phyloP scores from a whole-genome alignment of 805 yeast species.

The Yamadazyma endophytica region DNA sequence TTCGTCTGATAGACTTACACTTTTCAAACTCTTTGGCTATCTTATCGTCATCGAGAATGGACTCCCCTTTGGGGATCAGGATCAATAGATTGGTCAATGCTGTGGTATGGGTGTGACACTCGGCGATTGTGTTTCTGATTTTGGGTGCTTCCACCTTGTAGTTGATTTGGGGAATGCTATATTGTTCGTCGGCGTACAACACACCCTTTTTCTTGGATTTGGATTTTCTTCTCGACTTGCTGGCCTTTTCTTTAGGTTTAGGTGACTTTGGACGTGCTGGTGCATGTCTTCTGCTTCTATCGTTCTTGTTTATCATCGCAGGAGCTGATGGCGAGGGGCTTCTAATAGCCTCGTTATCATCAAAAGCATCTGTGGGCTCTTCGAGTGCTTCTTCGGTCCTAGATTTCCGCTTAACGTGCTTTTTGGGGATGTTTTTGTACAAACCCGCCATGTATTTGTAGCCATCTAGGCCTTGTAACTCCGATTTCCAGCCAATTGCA shows the following conservation, averaged over 20 bases:
- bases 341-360: slow-evolving; percentile 6
- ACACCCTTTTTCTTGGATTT: slow-evolving; percentile 12
- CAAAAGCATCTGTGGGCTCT: slow-evolving; percentile 7
- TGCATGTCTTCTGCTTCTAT: slow-evolving; percentile 10
- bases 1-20: slow-evolving; percentile 72
- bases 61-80: slow-evolving; percentile 40
- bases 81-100: slow-evolving; percentile 52
- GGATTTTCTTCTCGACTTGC: slow-evolving; percentile 10
- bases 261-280: slow-evolving; percentile 23
- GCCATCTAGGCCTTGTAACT: slow-evolving; percentile 46
- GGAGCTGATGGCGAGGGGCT: slow-evolving; percentile 13
- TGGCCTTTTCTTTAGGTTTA: slow-evolving; percentile 17
- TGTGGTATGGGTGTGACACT: slow-evolving; percentile 71
- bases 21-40: slow-evolving; percentile 67
- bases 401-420: slow-evolving; percentile 7
- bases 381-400: slow-evolving; percentile 1
- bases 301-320: slow-evolving; percentile 8
- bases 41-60: slow-evolving; percentile 60
- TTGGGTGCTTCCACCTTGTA: slow-evolving; percentile 68
- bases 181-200: slow-evolving; percentile 45
- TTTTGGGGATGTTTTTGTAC: slow-evolving; percentile 40
- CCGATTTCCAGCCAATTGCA: slow-evolving; percentile 65
- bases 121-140: slow-evolving; percentile 64
- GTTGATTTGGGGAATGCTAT: slow-evolving; percentile 64
- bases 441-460: slow-evolving; percentile 47